phyloP scores from a whole-genome alignment of 2,329 filamentous ascomycete genomes.

The Sporothrix brasiliensis region DNA sequence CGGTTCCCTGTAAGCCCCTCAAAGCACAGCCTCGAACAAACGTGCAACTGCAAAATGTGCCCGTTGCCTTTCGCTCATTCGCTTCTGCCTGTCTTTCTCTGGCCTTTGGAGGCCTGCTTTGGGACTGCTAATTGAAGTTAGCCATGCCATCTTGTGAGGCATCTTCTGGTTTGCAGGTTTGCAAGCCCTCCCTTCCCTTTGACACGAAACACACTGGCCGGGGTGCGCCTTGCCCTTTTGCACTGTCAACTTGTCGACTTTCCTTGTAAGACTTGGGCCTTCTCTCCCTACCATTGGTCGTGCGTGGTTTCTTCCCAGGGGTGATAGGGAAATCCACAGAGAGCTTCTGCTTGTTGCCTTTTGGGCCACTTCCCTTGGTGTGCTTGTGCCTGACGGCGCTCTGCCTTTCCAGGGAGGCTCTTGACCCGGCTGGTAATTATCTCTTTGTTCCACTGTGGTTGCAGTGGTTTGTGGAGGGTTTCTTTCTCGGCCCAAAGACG shows the following conservation, averaged over 20 bases:
- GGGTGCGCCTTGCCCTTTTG: conserved; percentile 7
- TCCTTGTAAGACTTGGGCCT: conserved; percentile 11
- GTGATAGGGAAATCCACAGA: conserved; percentile 8
- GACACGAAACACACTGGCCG: neutral
- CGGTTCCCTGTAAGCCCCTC: neutral
- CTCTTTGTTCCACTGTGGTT: neutral
- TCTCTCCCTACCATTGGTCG: conserved; percentile 14
- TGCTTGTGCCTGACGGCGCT: neutral
- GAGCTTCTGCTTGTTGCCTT: neutral
- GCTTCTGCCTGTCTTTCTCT: conserved; percentile 10
- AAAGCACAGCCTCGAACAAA: conserved; percentile 17
- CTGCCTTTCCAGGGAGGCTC: neutral
- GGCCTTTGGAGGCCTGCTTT: neutral
- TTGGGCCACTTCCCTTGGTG: neutral
- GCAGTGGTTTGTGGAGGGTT: neutral
- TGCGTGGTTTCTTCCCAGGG: conserved; percentile 8
- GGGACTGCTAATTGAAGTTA: neutral
- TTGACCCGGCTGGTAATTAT: neutral
- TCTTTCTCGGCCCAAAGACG: neutral
- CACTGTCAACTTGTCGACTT: conserved; percentile 9
- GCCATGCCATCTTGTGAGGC: neutral
- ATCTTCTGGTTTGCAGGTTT: conserved; percentile 3
- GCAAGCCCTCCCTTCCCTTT: neutral
- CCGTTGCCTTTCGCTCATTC: neutral
- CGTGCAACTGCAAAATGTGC: conserved; percentile 3